Base-by-base conservation (phyloP, 805 yeast species). In the Wickerhamomyces chambardii region DNA sequence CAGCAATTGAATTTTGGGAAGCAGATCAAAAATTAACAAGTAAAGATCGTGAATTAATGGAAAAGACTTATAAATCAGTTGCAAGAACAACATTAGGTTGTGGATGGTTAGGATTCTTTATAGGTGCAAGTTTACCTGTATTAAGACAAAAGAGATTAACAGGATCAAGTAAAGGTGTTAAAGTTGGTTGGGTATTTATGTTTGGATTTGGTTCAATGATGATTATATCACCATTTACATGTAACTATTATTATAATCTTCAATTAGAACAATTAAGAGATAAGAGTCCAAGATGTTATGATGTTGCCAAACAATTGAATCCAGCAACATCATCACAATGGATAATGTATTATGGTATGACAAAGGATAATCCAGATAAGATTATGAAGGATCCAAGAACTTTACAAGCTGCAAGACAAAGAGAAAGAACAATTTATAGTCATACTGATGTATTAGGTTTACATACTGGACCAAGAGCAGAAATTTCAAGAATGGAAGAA, bases 321-420 rank as follows among this genome's bases (percentile, higher is more conserved):
- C 53, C 55, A 10, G 56, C 54, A 0, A 54, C 58, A 30, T 50
- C 66, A 5, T 46, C 63, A 2, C 57, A 50, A 47, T 73, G 77
- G 76, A 58, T 69, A 29, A 46, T 64, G 17, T 80, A 80, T 51
- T 79, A 70, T 50, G 58, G 63, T 32, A 53, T 63, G 39, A 68
- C 83, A 0, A 59, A 65, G 28, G 61, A 62, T 15, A 70, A 78
- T 44, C 75, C 79, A 0, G 64, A 62, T 16, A 63, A 63, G 33
- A 60, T 70, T 28, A 55, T 79, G 43, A 70, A 69, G 36, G 80
- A 79, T 46, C 87, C 87, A 6, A 57, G 66, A 45, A 46, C 48
- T 0, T 45, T 56, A 42, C 51, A 63, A 25, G 52, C 59, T 11
- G 59, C 50, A 4, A 42, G 51, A 32, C 37, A 40, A 30, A 26